Base-by-base conservation (phyloP, 306 rosid species). In the Quercus suber region DNA sequence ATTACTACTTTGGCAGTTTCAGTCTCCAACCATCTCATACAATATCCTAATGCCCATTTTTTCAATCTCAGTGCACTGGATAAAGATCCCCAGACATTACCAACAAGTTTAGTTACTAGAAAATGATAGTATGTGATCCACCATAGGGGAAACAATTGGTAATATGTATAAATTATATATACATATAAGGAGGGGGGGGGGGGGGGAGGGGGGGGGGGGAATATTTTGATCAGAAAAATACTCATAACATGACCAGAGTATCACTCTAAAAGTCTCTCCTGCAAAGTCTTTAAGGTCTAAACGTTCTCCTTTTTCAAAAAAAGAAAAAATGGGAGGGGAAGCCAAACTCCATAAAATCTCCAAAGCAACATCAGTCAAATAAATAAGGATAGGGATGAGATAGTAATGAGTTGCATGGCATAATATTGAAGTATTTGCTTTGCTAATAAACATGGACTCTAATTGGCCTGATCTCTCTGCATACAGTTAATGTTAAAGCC, bases 351-450 rank as follows among this genome's bases (percentile, higher is more conserved):
- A 59, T 59, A 59, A 59, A 12, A 59, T 9, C 8, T 64, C 11
- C 70, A 64, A 61, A 61, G 35, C 68, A 61, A 30, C n/a, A 61
- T 23, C 15, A 61, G 35, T 25, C 68, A 61, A 61, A 25, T 61
- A 1, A 61, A 64, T 64, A 64, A 14, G 70, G 41, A 30, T 30
- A 6, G 20, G 7, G 12, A 64, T 6, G 17, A 28, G 13, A 28
- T 64, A 6, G 21, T 30, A 27, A 64, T 64, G 45, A 6, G 43
- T 30, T 64, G 70, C 45, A 30, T 20, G 9, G 70, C n/a, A 15
- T 3, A 59, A 59, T 59, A 23, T 59, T 59, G 43, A 64, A 64
- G 43, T 41, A 64, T 30, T 30, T 15, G 5, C 70, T 28, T 28
- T 30, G 70, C 70, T 7, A 28, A 64, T 61, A 64, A 64, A 17